These are phyloP conservation scores for Papiliotrema fonsecae DNA, from an alignment of 1,284 basidiomycete species.

Conservation along the genomic window DNA sequence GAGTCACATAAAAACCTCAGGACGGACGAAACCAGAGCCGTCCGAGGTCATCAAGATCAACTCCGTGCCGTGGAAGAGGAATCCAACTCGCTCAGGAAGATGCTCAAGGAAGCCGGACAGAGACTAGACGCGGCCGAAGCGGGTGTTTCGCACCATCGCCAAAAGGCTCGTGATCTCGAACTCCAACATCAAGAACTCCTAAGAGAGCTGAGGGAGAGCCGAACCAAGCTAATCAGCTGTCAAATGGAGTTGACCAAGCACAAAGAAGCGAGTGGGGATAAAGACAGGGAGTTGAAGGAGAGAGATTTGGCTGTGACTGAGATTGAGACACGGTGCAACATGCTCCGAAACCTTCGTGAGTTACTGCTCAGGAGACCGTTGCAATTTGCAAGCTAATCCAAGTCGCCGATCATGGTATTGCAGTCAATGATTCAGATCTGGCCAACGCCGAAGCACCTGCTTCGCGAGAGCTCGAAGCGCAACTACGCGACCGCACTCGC, in stretches of 20 bases:
- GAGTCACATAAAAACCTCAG: constrained; percentile 74
- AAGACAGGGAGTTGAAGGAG: constrained; percentile 66
- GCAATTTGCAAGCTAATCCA: neutral
- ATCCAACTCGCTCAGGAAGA: constrained; percentile 63
- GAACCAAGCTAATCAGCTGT: constrained; percentile 68
- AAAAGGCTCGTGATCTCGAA: constrained; percentile 63
- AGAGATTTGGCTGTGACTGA: constrained; percentile 67
- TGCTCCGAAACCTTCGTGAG: constrained; percentile 68
- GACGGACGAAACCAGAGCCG: constrained; percentile 68
- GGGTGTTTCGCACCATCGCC: constrained; percentile 67
- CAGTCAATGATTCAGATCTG: constrained; percentile 65
- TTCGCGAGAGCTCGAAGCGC: constrained; percentile 62
- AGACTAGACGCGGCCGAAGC: constrained; percentile 64
- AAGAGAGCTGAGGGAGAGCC: constrained; percentile 71
- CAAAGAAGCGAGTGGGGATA: constrained; percentile 62
- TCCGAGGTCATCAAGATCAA: constrained; percentile 72
- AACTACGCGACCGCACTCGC: constrained; percentile 65
- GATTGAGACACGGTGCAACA: constrained; percentile 66
- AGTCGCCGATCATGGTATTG: constrained; percentile 80
- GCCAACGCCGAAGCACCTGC: constrained; percentile 22
- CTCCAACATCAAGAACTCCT: constrained; percentile 65
- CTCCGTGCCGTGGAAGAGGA: constrained; percentile 74
- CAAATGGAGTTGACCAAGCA: constrained; percentile 68
- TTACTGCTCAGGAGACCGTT: neutral
- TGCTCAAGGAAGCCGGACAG: constrained; percentile 71